These are phyloP conservation scores for Cymbidium sinense DNA, from an alignment of 106 monocot species.

Conservation along the genomic window DNA sequence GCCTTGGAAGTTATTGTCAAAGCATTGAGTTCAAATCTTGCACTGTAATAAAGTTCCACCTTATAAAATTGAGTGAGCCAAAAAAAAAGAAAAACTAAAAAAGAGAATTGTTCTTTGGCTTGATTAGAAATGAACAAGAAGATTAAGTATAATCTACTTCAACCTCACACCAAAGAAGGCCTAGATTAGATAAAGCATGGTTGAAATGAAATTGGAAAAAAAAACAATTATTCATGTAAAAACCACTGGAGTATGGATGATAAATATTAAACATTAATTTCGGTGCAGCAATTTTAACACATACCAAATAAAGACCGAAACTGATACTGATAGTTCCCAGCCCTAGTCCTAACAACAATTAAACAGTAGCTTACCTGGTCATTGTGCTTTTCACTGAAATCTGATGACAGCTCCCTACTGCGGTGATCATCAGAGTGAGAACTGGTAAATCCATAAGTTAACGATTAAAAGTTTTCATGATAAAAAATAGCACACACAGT, in stretches of 20 bases:
- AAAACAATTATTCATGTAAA: not conserved
- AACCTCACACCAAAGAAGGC: not conserved
- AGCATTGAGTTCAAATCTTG: no score
- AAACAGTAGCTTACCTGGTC: constrained; percentile 31
- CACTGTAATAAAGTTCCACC: no score
- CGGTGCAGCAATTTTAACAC: not conserved
- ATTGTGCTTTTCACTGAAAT: constrained; percentile 48
- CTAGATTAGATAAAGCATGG: not conserved
- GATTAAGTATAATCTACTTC: not conserved
- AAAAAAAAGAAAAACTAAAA: not conserved
- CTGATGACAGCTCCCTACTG: constrained; percentile 61
- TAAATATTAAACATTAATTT: not conserved
- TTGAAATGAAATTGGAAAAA: not conserved
- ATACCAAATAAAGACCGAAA: not conserved
- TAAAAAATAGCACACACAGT: not conserved
- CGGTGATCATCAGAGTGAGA: constrained; percentile 27
- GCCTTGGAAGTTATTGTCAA: no score
- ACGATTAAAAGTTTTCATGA: not conserved
- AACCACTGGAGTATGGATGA: not conserved
- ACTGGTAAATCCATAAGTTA: constrained; percentile 17
- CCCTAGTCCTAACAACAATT: not conserved
- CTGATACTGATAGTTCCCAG: not conserved
- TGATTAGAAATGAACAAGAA: not conserved
- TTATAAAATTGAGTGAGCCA: no score
- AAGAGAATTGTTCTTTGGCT: not conserved